These are phyloP conservation scores for Cyberlindnera euphorbiae DNA, from an alignment of 805 yeast genomes.

Conservation along the genomic window DNA sequence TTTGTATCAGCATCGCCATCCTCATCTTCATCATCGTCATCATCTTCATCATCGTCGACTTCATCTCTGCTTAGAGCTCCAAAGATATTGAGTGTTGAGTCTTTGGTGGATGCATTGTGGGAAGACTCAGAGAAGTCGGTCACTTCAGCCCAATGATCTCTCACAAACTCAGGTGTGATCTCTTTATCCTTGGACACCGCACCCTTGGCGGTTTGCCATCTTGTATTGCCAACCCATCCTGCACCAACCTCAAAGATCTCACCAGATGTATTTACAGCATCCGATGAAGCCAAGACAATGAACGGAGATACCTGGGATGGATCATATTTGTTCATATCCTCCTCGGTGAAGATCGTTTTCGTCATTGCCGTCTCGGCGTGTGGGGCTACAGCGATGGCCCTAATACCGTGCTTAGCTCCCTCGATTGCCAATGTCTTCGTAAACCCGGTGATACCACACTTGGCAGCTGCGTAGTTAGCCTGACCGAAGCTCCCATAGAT, in stretches of 20 bases:
- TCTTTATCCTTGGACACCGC: constrained; percentile 47
- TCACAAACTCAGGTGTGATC: constrained; percentile 62
- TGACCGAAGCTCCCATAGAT: constrained; percentile 98
- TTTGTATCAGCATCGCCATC: constrained; percentile 42
- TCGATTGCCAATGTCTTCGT: constrained; percentile 85
- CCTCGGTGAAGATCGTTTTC: constrained; percentile 71
- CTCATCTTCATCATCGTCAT: constrained; percentile 44
- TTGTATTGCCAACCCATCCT: constrained; percentile 92
- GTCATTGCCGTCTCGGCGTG: constrained; percentile 99
- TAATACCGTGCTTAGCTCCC: constrained; percentile 74
- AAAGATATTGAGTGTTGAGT: constrained; percentile 76
- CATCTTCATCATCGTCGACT: constrained; percentile 38
- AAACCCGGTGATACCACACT: constrained; percentile 81
- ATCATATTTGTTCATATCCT: constrained; percentile 77
- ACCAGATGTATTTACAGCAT: constrained; percentile 65
- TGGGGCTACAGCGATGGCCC: constrained; percentile 85
- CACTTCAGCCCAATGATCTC: constrained; percentile 61
- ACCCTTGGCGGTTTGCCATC: constrained; percentile 94
- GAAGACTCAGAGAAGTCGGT: constrained; percentile 55
- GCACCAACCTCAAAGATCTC: constrained; percentile 90
- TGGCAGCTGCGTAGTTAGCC: constrained; percentile 92
- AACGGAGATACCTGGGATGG: constrained; percentile 91
- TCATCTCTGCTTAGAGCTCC: constrained; percentile 45
- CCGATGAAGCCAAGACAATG: constrained; percentile 73
- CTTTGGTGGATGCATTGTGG: constrained; percentile 59